Evolutionary conservation across 2,329 filamentous ascomycete species (phyloP).

Genomic region (Aspergillus texensis): DNA sequence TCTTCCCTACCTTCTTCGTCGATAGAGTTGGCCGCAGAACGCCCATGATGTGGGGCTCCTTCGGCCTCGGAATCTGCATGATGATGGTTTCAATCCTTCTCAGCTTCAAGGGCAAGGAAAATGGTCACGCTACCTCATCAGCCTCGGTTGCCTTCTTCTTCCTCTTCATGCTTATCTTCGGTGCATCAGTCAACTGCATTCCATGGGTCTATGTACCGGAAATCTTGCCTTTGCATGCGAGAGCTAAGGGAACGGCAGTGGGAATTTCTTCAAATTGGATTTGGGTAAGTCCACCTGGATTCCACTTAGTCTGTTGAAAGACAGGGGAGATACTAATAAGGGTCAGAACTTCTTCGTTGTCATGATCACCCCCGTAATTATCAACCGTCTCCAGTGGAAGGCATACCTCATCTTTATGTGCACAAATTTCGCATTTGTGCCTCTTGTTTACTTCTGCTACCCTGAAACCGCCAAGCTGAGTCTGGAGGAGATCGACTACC

Average conservation of each 20-base stretch:
- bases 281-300: conserved; percentile 26
- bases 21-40: conserved; percentile 43
- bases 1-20: conserved; percentile 50
- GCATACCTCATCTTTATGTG: conserved; percentile 42
- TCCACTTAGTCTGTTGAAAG: background rate
- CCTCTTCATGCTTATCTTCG: conserved; percentile 46
- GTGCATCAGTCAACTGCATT: conserved; percentile 50
- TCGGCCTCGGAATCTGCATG: conserved; percentile 42
- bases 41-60: conserved; percentile 39
- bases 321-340: conserved; percentile 1
- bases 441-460: conserved; percentile 49
- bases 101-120: conserved; percentile 46
- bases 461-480: conserved; percentile 47
- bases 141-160: conserved; percentile 56
- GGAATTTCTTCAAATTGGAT: conserved; percentile 49
- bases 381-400: conserved; percentile 38
- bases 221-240: conserved; percentile 53
- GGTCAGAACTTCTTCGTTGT: conserved; percentile 49
- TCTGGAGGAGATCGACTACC: conserved; percentile 48
- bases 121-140: conserved; percentile 38
- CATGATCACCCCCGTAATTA: conserved; percentile 39
- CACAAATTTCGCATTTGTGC: conserved; percentile 37
- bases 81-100: conserved; percentile 39
- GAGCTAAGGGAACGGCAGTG: conserved; percentile 52
- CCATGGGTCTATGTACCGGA: conserved; percentile 56